Conservation (phyloP, 1,284 basidiomycete genomes). For the Bjerkandera adusta region DNA sequence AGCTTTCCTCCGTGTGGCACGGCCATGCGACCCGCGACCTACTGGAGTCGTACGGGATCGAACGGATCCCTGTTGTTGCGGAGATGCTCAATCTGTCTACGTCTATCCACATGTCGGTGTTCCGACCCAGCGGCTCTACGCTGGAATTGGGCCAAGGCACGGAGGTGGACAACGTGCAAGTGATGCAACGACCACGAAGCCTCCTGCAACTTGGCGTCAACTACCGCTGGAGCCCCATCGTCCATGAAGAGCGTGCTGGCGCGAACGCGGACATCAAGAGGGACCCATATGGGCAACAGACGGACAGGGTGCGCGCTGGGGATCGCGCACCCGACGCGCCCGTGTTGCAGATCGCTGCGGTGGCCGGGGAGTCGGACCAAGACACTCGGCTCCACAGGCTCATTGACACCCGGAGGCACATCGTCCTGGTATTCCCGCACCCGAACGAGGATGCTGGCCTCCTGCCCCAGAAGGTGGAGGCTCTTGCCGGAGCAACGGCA, state of each 20-base stretch:
- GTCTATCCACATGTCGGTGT: conserved; percentile 5
- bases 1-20: conserved; percentile 23
- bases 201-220: conserved; percentile 33
- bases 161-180: conserved; percentile 1
- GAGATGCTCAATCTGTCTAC: conserved; percentile 23
- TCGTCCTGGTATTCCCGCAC: neutral
- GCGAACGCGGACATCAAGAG: conserved; percentile 12
- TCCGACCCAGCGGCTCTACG: conserved; percentile 4
- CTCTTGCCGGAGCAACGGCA: neutral
- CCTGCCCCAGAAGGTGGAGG: no score
- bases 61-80: conserved; percentile 25
- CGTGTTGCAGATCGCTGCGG: conserved; percentile 4
- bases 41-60: conserved; percentile 22
- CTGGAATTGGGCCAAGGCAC: conserved; percentile 2
- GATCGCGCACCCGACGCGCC: conserved; percentile 28
- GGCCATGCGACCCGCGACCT: conserved; percentile 15
- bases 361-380: neutral
- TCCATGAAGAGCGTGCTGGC: conserved; percentile 24
- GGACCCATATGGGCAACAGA: conserved; percentile 12
- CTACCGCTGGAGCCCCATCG: conserved; percentile 31
- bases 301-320: conserved; percentile 19
- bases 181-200: conserved; percentile 10
- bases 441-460: no score
- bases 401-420: neutral
- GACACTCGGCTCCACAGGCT: neutral